phyloP scores from a whole-genome alignment of 306 rosid species.

The Dicorynia guianensis region DNA sequence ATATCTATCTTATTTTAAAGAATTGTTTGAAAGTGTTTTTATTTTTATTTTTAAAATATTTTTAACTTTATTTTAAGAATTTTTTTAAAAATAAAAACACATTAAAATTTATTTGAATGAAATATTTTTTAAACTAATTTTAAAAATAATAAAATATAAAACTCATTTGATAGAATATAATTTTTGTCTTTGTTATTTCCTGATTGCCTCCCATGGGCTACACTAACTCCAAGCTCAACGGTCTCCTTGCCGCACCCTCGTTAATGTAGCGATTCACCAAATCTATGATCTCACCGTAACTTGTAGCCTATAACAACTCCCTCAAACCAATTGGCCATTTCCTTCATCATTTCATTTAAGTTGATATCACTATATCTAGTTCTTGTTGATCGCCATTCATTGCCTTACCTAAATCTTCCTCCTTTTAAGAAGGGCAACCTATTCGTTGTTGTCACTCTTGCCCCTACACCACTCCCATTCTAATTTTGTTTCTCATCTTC shows the following conservation, averaged over 20 bases:
- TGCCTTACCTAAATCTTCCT: slow-evolving; percentile 55
- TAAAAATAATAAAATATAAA: too few species aligned
- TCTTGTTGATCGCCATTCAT: slow-evolving; percentile 44
- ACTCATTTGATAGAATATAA: too few species aligned
- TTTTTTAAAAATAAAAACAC: too few species aligned
- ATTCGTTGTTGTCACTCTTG: not conserved
- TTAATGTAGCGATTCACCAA: slow-evolving; percentile 83
- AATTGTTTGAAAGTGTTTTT: too few species aligned
- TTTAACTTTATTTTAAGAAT: too few species aligned
- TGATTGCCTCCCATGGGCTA: slow-evolving; percentile 69
- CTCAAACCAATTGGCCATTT: slow-evolving; percentile 72
- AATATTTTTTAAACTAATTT: too few species aligned
- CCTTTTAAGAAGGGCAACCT: slow-evolving; percentile 54
- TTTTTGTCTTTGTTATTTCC: not conserved
- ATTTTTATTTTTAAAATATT: too few species aligned
- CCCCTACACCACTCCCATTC: slow-evolving; percentile 50
- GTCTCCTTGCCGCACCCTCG: slow-evolving; percentile 73
- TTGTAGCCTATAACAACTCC: slow-evolving; percentile 71
- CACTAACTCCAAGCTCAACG: slow-evolving; percentile 88
- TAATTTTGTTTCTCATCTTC: slow-evolving; percentile 77
- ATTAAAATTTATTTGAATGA: too few species aligned
- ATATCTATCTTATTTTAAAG: too few species aligned
- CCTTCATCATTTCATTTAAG: slow-evolving; percentile 57
- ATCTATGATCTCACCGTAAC: slow-evolving; percentile 76
- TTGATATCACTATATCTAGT: slow-evolving; percentile 41